A percentile compares a stretch with the other conserved stretches of the same genome.
phyloP scores from a whole-genome alignment of 139 green algal species.

The Parachlorella kessleri region DNA sequence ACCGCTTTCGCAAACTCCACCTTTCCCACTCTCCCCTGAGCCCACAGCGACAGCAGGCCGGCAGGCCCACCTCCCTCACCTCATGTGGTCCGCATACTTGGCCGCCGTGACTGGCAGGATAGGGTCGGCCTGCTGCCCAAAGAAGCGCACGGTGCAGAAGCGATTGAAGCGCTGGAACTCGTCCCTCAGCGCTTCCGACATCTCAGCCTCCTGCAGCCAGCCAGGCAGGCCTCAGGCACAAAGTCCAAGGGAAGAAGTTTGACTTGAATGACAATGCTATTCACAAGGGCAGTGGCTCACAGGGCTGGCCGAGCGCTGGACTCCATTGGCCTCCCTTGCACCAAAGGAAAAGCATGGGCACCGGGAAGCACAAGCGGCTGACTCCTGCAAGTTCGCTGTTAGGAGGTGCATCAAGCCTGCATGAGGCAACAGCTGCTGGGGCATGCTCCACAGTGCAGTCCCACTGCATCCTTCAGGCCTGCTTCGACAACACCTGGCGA shows the following conservation, averaged over 20 bases:
- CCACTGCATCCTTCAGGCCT: no score
- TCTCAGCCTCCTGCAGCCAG: slow-evolving; percentile 10
- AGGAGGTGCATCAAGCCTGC: no score
- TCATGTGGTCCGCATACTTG: slow-evolving; percentile 57
- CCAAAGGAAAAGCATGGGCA: no score
- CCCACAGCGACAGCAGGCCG: neutral
- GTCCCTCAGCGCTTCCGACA: slow-evolving; percentile 23
- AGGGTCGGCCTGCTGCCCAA: slow-evolving; percentile 45
- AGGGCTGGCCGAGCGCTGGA: neutral
- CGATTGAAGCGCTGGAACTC: slow-evolving; percentile 47
- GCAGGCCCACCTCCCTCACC: slow-evolving; percentile 1
- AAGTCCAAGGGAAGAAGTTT: neutral
- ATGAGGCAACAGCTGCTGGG: no score
- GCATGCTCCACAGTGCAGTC: no score
- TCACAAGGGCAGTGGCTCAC: neutral
- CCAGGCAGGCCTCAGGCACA: neutral
- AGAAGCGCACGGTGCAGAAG: slow-evolving; percentile 52
- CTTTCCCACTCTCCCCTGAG: neutral
- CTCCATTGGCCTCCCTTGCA: neutral
- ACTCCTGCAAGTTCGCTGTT: no score
- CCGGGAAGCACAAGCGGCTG: no score
- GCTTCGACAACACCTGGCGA: no score
- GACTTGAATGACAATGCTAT: neutral
- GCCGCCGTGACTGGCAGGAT: slow-evolving; percentile 41
- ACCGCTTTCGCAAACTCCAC: neutral